Base-by-base conservation (phyloP, 163 green algal genomes). In the Picocystis sp. region DNA sequence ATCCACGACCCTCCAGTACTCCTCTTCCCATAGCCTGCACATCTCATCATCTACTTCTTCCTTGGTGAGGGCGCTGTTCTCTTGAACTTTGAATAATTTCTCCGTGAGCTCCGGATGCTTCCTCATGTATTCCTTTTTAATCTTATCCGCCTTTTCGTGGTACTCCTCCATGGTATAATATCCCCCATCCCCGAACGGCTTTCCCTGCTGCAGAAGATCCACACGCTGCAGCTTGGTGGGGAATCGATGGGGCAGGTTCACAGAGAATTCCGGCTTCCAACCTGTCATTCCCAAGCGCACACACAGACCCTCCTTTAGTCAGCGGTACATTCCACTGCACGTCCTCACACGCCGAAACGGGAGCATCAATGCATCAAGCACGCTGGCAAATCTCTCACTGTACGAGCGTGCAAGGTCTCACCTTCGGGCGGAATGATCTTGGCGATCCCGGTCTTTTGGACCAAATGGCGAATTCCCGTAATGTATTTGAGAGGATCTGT, bases 1-100 rank as follows among this genome's bases (percentile, higher is more conserved):
- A 62, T 93, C 84, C 41, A 93, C 79, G 22, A 93, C 75, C 14
- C 81, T 59, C 85, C 85, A 94, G 47, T 93, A 94, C 73, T 93
- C 83, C 13, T 72, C 80, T 69, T 94, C 85, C 17, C 45, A 47
- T 42, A 24, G 34, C 17, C n/a, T 22, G 15, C 45, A 47, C 23
- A 33, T 38, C 44, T 42, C 22, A 1, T 59, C 53, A 14, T 38
- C 22, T 22, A 1, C 34, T 44, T 59, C 35, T 19, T 55, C 53
- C 34, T 22, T 22, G 38, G 48, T 33, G 5, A 34, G 17, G 17
- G 34, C 6, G 1, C 21, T 25, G 35, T 57, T 23, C 35, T 57
- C 38, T 14, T 38, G 47, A 15, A 45, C 47, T 29, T 13, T 15
- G 47, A 33, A 54, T 1, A 33, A 33, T 14, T 54, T 35, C 47